Evolutionary conservation across 306 rosid species (phyloP).

Genomic region (Nissolia schottii): DNA sequence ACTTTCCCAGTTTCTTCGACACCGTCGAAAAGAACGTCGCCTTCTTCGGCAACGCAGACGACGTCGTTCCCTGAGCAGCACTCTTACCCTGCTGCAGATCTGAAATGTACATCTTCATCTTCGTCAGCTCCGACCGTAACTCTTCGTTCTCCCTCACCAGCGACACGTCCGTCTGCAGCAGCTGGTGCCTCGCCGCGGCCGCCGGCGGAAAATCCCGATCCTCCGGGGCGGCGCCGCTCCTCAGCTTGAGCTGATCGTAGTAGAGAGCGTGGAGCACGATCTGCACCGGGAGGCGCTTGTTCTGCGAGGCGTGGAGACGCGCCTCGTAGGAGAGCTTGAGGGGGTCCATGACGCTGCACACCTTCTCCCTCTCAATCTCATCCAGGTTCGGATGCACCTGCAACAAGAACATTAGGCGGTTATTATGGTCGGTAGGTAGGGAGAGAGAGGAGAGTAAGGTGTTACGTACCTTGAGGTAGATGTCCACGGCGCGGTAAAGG

Average conservation of each 20-base stretch:
- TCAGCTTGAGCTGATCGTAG: constrained; percentile 70
- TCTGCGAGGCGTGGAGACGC: constrained; percentile 83
- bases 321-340: constrained; percentile 75
- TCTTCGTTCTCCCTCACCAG: constrained; percentile 76
- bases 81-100: constrained; percentile 52
- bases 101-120: constrained; percentile 71
- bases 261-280: constrained; percentile 85
- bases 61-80: constrained; percentile 20
- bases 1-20: constrained; percentile 64
- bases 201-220: constrained; percentile 6
- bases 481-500: constrained; percentile 77
- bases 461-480: constrained; percentile 60
- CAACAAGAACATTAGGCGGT: neutral
- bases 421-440: too few relatives aligned
- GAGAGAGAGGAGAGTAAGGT: neutral
- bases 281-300: constrained; percentile 81
- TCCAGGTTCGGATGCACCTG: constrained; percentile 82
- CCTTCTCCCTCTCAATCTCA: constrained; percentile 83
- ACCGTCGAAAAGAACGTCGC: constrained; percentile 62
- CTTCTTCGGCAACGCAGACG: constrained; percentile 27
- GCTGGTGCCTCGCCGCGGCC: constrained; percentile 39
- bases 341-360: constrained; percentile 81
- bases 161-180: constrained; percentile 62
- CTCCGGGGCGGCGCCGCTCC: constrained; percentile 55
- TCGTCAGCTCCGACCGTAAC: constrained; percentile 55